These are phyloP conservation scores for Achlya hypogyna DNA, from an alignment of 352 stramenopile genomes.

Conservation along the genomic window DNA sequence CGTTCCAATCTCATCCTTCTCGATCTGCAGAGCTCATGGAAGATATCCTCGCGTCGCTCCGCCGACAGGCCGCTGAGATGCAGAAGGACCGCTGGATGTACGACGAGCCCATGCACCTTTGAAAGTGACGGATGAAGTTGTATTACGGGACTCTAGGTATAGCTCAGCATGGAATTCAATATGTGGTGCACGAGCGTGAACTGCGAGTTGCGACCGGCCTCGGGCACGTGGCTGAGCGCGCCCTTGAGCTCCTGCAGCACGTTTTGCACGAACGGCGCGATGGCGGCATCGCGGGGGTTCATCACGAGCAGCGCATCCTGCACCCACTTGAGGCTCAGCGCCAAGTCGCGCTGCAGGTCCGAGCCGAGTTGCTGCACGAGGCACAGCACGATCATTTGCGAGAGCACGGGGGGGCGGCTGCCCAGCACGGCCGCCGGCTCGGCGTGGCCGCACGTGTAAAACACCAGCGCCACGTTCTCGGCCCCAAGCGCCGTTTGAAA, in stretches of 20 bases:
- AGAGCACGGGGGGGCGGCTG: slow-evolving; percentile 56
- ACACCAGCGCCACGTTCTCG: slow-evolving; percentile 64
- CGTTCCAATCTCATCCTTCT: neutral
- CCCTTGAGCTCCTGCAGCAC: slow-evolving; percentile 69
- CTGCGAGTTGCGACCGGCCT: slow-evolving; percentile 60
- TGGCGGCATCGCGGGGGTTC: slow-evolving; percentile 58
- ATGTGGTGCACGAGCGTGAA: slow-evolving; percentile 78
- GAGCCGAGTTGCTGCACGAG: slow-evolving; percentile 75
- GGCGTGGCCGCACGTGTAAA: slow-evolving; percentile 57
- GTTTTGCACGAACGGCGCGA: slow-evolving; percentile 63
- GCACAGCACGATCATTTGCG: slow-evolving; percentile 79
- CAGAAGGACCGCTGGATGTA: slow-evolving; percentile 13
- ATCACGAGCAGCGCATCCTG: slow-evolving; percentile 76
- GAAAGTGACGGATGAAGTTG: neutral
- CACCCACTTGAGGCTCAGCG: slow-evolving; percentile 68
- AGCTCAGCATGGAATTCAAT: slow-evolving; percentile 79
- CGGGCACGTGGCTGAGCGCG: slow-evolving; percentile 48
- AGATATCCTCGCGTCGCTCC: slow-evolving; percentile 2
- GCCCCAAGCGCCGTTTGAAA: slow-evolving; percentile 75
- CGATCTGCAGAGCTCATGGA: neutral
- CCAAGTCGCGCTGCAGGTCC: slow-evolving; percentile 49
- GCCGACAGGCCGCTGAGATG: neutral
- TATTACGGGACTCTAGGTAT: slow-evolving; percentile 1
- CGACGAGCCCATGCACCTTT: neutral
- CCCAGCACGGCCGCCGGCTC: slow-evolving; percentile 55